These are phyloP conservation scores for Zanthoxylum bungeanum DNA, from an alignment of 345 rosid genomes.

Conservation along the genomic window DNA sequence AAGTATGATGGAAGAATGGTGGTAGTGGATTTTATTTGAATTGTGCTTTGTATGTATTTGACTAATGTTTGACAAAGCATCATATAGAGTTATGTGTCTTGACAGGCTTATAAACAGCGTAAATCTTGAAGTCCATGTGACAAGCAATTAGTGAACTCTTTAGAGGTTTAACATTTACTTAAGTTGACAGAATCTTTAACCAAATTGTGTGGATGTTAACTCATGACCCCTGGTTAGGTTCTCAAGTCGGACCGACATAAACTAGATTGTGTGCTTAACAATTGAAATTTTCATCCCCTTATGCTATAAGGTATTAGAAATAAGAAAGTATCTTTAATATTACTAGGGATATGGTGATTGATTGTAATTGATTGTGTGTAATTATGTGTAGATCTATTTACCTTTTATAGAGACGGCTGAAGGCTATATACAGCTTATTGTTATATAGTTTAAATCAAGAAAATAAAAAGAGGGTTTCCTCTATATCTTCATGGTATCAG, in stretches of 20 bases:
- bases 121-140: not conserved
- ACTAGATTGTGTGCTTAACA: not conserved
- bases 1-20: not conserved
- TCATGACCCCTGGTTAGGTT: not conserved
- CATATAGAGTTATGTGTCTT: not conserved
- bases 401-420: too few relatives aligned
- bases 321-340: too few relatives aligned
- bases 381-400: too few relatives aligned
- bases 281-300: not conserved
- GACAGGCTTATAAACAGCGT: not conserved
- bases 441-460: too few relatives aligned
- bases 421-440: too few relatives aligned
- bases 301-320: too few relatives aligned
- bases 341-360: too few relatives aligned
- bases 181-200: not conserved
- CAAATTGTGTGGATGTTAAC: not conserved
- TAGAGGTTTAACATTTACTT: not conserved
- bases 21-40: not conserved
- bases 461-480: too few relatives aligned
- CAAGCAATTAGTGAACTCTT: not conserved
- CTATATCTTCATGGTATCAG: too few relatives aligned
- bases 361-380: too few relatives aligned
- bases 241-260: not conserved
- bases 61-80: not conserved
- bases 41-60: not conserved